A percentile compares a stretch with the other conserved stretches of the same genome.
Conservation (phyloP, 768 basidiomycete species). For the Vararia minispora region DNA sequence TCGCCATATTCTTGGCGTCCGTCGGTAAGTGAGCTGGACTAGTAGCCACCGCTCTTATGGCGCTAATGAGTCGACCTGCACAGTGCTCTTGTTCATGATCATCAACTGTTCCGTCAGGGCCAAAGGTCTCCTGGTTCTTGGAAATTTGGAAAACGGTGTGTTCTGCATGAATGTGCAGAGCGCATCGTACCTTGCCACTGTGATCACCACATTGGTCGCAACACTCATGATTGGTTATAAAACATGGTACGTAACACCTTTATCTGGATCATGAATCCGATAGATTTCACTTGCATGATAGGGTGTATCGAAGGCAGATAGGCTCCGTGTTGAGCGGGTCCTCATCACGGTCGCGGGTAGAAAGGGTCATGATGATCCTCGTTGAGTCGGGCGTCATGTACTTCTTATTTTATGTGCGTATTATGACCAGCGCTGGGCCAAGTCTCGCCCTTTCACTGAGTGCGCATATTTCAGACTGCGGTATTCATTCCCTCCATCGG, state of each 20-base stretch:
- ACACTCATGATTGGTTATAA: constrained; percentile 13
- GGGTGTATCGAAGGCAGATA: constrained; percentile 1
- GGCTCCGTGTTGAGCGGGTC: background rate
- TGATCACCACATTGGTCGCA: constrained; percentile 13
- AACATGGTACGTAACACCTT: constrained; percentile 10
- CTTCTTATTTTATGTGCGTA: constrained; percentile 17
- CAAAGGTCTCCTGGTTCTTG: constrained; percentile 11
- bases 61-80: background rate
- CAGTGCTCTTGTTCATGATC: constrained; percentile 13
- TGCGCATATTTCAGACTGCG: background rate
- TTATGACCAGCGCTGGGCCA: background rate
- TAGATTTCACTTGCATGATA: too few relatives aligned
- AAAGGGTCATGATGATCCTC: constrained; percentile 13
- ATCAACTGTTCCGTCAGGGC: constrained; percentile 14
- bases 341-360: constrained; percentile 7
- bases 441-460: background rate
- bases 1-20: constrained; percentile 11
- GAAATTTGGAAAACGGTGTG: constrained; percentile 10
- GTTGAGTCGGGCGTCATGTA: constrained; percentile 17
- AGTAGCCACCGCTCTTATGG: background rate
- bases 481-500: constrained; percentile 2
- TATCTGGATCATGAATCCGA: constrained; percentile 1
- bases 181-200: constrained; percentile 13
- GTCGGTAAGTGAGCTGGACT: constrained; percentile 11
- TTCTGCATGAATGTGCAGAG: constrained; percentile 17